phyloP scores from a whole-genome alignment of 2,329 filamentous ascomycete species.

The Emmonsia crescens region DNA sequence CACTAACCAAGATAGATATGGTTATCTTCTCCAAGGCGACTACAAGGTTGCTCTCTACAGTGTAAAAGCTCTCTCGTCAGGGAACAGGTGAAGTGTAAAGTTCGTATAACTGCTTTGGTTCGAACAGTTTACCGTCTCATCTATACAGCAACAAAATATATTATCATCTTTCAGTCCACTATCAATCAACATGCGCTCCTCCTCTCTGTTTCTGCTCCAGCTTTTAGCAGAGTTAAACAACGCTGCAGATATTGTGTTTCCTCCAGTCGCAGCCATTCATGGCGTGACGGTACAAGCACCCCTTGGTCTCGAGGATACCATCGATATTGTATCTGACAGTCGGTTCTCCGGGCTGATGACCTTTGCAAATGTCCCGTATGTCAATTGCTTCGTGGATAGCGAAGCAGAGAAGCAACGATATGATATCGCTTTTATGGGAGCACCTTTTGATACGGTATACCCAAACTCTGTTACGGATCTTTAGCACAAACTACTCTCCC shows the following conservation, averaged over 20 bases:
- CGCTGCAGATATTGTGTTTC: conserved; percentile 21
- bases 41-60: not conserved
- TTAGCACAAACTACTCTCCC: not conserved
- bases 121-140: not conserved
- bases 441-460: conserved; percentile 57
- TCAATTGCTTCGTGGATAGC: conserved; percentile 53
- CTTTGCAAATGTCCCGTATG: conserved; percentile 60
- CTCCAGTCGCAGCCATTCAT: conserved; percentile 17
- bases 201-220: not conserved
- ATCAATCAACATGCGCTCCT: not conserved
- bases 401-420: conserved; percentile 45
- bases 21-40: not conserved
- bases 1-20: not conserved
- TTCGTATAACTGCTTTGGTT: not conserved
- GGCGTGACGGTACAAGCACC: conserved; percentile 10
- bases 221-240: not conserved
- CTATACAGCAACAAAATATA: not conserved
- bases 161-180: not conserved
- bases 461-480: not conserved
- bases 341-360: conserved; percentile 62
- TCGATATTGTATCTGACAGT: conserved; percentile 34
- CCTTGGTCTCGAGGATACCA: conserved; percentile 19
- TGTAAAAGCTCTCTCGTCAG: not conserved
- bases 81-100: not conserved
- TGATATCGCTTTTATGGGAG: conserved; percentile 62